Conservation (phyloP, 805 yeast species). For the Pichia paraexigua region DNA sequence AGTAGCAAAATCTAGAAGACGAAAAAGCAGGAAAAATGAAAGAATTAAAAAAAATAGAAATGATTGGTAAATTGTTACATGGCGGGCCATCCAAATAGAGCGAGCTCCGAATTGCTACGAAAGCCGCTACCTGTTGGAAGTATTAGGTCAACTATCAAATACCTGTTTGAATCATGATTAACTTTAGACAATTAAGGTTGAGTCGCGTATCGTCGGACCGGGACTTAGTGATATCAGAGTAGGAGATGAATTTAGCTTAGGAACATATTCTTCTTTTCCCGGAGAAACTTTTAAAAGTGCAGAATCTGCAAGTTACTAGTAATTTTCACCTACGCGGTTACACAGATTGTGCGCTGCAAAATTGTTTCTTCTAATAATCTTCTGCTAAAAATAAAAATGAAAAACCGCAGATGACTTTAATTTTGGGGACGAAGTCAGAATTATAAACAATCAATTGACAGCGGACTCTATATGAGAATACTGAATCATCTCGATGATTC, state of each 20-base stretch:
- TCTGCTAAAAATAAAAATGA: no score
- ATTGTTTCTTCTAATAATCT: neutral
- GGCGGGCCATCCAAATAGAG: no score
- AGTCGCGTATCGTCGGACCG: neutral
- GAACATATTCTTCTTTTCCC: neutral
- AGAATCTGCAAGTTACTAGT: no score
- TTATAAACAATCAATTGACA: no score
- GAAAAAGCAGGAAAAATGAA: neutral
- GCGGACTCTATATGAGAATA: no score
- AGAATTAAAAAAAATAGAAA: no score
- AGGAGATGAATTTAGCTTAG: no score
- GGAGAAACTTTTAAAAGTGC: neutral
- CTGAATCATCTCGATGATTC: neutral
- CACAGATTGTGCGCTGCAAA: neutral
- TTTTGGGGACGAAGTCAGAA: neutral
- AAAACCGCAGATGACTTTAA: no score
- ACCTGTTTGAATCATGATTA: neutral
- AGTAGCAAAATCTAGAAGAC: neutral
- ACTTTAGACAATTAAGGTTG: neutral
- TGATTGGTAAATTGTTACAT: no score
- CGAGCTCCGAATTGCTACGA: neutral
- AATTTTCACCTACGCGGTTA: neutral
- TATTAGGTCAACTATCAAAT: no score
- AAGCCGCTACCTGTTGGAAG: no score
- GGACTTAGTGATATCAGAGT: no score